These are phyloP conservation scores for Ilyonectria robusta DNA, from an alignment of 2,329 filamentous ascomycete genomes.

Conservation along the genomic window DNA sequence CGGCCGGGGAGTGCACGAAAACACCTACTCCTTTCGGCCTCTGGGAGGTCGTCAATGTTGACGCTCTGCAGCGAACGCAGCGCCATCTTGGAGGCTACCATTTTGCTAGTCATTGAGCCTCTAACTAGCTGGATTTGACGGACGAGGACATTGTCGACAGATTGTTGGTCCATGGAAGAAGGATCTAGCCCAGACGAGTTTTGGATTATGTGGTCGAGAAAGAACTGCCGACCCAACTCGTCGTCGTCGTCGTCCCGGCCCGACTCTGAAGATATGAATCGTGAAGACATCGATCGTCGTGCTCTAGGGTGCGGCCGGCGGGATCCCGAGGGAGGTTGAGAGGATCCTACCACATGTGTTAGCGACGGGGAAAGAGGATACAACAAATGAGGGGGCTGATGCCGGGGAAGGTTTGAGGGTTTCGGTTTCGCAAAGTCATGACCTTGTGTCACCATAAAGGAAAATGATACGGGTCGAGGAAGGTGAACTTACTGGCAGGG, in stretches of 20 bases:
- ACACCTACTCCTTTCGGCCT: conserved; percentile 63
- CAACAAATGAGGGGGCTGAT: conserved; percentile 4
- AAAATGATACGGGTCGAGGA: not conserved
- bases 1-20: not conserved
- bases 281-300: conserved; percentile 45
- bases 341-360: conserved; percentile 37
- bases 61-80: conserved; percentile 64
- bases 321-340: conserved; percentile 42
- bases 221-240: conserved; percentile 27
- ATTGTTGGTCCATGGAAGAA: conserved; percentile 25
- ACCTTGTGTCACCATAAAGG: conserved; percentile 6
- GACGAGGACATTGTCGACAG: conserved; percentile 52
- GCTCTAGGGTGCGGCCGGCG: conserved; percentile 46
- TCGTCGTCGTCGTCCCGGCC: conserved; percentile 44
- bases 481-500: conserved; percentile 40
- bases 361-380: conserved; percentile 12
- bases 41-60: conserved; percentile 59
- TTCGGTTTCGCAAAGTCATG: conserved; percentile 17
- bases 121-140: conserved; percentile 63
- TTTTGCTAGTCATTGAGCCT: conserved; percentile 59
- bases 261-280: conserved; percentile 44
- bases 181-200: conserved; percentile 26
- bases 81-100: conserved; percentile 63
- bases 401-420: not conserved
- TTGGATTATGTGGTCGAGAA: conserved; percentile 33